A percentile compares a stretch with the other conserved stretches of the same genome.
These are phyloP conservation scores for Alternaria burnsii DNA, from an alignment of 2,329 filamentous ascomycete genomes.

Conservation along the genomic window DNA sequence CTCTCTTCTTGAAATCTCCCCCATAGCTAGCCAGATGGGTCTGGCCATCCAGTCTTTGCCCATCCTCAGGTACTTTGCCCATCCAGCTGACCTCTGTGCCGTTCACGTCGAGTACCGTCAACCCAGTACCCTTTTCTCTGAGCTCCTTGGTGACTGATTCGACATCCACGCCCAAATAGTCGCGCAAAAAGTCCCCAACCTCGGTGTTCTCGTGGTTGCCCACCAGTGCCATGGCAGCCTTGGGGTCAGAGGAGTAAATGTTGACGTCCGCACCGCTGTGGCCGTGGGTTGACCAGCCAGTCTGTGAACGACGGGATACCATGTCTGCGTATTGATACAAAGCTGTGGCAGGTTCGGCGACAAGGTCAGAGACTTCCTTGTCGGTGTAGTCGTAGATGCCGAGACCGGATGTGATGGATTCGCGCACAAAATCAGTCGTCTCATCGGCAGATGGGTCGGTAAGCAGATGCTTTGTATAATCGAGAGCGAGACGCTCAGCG, in stretches of 20 bases:
- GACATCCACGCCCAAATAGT: slow-evolving; percentile 83
- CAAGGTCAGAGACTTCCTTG: slow-evolving; percentile 73
- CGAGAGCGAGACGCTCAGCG: slow-evolving; percentile 72
- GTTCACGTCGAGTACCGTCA: slow-evolving; percentile 39
- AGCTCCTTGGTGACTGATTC: slow-evolving; percentile 80
- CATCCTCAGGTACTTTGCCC: slow-evolving; percentile 52
- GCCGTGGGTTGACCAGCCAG: slow-evolving; percentile 94
- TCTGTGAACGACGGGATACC: slow-evolving; percentile 84
- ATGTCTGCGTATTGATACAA: slow-evolving; percentile 79
- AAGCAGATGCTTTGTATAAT: slow-evolving; percentile 69
- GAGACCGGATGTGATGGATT: slow-evolving; percentile 73
- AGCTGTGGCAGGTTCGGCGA: slow-evolving; percentile 65
- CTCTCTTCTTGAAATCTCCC: slow-evolving; percentile 49
- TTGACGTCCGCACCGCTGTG: slow-evolving; percentile 93
- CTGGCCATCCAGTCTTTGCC: slow-evolving; percentile 57
- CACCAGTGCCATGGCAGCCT: slow-evolving; percentile 68
- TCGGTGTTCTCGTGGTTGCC: slow-evolving; percentile 98
- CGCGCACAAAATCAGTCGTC: slow-evolving; percentile 67
- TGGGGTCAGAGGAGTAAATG: slow-evolving; percentile 82
- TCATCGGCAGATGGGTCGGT: slow-evolving; percentile 39
- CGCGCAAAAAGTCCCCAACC: slow-evolving; percentile 79
- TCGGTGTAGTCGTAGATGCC: slow-evolving; percentile 78
- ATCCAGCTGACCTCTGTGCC: slow-evolving; percentile 53
- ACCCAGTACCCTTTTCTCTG: slow-evolving; percentile 60
- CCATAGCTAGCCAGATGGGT: slow-evolving; percentile 53